phyloP scores from a whole-genome alignment of 441 rosid genomes.

The Mallotus japonicus region DNA sequence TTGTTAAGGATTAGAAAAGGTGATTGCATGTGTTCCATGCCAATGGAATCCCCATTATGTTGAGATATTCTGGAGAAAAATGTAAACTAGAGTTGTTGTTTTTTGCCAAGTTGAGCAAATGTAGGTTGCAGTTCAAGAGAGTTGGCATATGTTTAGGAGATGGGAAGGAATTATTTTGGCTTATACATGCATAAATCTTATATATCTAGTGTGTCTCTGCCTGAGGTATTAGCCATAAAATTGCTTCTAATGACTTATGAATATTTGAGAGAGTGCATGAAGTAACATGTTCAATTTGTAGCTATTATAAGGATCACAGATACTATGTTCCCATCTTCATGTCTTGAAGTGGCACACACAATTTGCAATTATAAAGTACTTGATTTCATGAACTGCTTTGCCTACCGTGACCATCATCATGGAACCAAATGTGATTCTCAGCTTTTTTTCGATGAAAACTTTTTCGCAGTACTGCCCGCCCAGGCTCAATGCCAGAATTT shows the following conservation, averaged over 20 bases:
- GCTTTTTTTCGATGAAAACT: background rate
- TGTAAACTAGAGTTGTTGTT: background rate
- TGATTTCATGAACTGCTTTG: conserved; percentile 4
- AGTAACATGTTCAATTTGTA: too few species aligned
- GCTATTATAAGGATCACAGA: background rate
- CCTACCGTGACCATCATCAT: background rate
- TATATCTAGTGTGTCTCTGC: too few species aligned
- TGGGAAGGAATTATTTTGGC: background rate
- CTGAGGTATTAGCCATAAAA: background rate
- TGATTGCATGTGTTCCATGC: background rate
- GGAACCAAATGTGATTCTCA: background rate
- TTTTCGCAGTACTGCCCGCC: too few species aligned
- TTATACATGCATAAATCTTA: background rate
- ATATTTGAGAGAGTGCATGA: too few species aligned
- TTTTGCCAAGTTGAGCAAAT: background rate
- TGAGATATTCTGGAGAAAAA: background rate
- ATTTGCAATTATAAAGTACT: background rate
- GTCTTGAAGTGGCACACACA: background rate
- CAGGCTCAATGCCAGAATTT: background rate
- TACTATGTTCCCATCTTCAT: background rate
- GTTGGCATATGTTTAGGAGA: background rate
- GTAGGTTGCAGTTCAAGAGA: background rate
- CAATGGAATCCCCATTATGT: background rate
- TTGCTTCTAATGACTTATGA: background rate
- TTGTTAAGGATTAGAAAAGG: background rate